Evolutionary conservation across 2,329 filamentous ascomycete species (phyloP).

Genomic region (Geosmithia flava): DNA sequence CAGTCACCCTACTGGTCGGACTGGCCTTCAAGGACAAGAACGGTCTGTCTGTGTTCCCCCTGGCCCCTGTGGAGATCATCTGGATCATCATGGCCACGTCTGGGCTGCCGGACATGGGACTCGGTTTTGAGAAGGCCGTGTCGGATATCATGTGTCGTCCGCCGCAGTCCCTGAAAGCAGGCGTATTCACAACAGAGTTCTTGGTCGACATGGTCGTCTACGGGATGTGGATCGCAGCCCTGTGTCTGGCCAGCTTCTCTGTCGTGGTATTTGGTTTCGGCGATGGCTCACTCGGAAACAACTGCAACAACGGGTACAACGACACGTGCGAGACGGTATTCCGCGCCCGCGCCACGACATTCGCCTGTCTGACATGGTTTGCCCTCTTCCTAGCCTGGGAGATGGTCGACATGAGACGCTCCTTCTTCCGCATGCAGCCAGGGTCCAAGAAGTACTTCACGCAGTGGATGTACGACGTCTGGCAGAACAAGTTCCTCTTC

Average conservation of each 20-base stretch:
- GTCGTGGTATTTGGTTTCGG: conserved; percentile 53
- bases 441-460: conserved; percentile 46
- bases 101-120: conserved; percentile 63
- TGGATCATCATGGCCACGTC: conserved; percentile 78
- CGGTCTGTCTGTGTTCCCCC: conserved; percentile 58
- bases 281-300: conserved; percentile 42
- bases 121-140: conserved; percentile 60
- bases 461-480: conserved; percentile 56
- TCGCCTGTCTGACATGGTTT: conserved; percentile 65
- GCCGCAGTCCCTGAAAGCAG: conserved; percentile 36
- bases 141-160: conserved; percentile 57
- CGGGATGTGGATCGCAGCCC: conserved; percentile 54
- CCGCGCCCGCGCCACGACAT: conserved; percentile 60
- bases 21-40: conserved; percentile 57
- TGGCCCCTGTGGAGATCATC: conserved; percentile 64
- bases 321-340: conserved; percentile 50
- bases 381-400: conserved; percentile 70
- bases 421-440: conserved; percentile 65
- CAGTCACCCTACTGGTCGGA: conserved; percentile 56
- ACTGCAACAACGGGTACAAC: conserved; percentile 48
- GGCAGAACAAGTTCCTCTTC: conserved; percentile 63
- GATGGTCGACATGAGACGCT: conserved; percentile 59
- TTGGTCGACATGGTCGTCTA: conserved; percentile 57
- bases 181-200: conserved; percentile 55
- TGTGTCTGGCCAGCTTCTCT: conserved; percentile 50